Evolutionary conservation across 148 eudicot species (phyloP).

Genomic region (Fallopia convolvulus): DNA sequence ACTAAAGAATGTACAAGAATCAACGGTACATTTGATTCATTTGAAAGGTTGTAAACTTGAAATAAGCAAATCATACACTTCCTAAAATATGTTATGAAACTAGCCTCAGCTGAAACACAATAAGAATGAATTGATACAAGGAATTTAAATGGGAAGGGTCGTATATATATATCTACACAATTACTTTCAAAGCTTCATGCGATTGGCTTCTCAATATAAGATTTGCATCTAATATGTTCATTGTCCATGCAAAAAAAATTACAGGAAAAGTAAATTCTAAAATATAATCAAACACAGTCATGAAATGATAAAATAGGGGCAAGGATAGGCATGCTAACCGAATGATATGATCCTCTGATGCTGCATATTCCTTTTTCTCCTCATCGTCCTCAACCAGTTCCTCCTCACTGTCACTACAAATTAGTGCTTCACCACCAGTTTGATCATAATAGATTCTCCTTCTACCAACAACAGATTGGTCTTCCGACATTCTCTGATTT

Average conservation of each 20-base stretch:
- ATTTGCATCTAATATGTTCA: not conserved
- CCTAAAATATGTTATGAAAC: not conserved
- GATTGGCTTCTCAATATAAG: not conserved
- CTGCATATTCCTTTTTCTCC: constrained; percentile 69
- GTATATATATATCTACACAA: not conserved
- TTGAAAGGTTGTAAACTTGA: not conserved
- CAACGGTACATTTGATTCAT: not conserved
- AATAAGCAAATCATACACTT: not conserved
- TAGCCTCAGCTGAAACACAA: not conserved
- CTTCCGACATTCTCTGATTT: constrained; percentile 97
- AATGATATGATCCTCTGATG: constrained; percentile 77
- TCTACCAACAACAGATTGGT: constrained; percentile 94
- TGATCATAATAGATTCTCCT: constrained; percentile 96
- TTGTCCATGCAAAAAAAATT: not conserved
- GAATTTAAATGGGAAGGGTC: not conserved
- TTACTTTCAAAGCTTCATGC: not conserved
- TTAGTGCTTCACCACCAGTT: constrained; percentile 91
- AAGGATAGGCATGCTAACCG: constrained; percentile 39
- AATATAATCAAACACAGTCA: not conserved
- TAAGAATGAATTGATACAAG: not conserved
- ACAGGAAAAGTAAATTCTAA: not conserved
- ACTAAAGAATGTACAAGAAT: not conserved
- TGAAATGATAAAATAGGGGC: not conserved
- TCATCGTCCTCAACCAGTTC: constrained; percentile 81
- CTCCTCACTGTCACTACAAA: constrained; percentile 96